Base-by-base conservation (phyloP, 2,329 filamentous ascomycete species). In the Botrytis paeoniae region DNA sequence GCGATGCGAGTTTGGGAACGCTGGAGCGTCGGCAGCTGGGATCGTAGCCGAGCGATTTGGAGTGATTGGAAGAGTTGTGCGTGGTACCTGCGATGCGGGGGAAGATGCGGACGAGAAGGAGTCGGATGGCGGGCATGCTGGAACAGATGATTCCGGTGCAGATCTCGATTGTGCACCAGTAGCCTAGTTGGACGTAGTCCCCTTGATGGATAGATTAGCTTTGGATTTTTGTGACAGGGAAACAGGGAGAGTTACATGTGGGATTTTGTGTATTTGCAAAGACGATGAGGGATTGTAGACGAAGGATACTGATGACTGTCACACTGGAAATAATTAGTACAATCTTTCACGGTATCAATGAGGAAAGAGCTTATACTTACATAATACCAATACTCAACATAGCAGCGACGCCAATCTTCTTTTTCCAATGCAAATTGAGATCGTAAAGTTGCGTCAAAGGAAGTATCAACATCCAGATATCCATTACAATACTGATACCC, bases 341-440 rank as follows among this genome's bases (percentile, higher is more conserved):
- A 2, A 18, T 57, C 2, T 29, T 9, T 29, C n/a, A 18, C 4
- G 14, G 18, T 7, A 37, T 29, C 22, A 35, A 37, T 9, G 14
- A 25, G 35, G 16, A 9, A 62, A 61, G 51, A 9, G 29, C 14
- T 48, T 54, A 48, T 41, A 74, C 75, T 74, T 70, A 78, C 72
- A 85, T 83, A 45, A 82, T 79, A 25, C 86, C 86, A 16, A 87
- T 81, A 59, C 83, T 81, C 73, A 88, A 87, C 85, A 88, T 87
- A 69, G 86, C 72, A 18, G 81, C 80, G 7, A 87, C 82, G 25
- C 84, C 81, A 43, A 84, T 66, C 80, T 85, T 88, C 79, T 85
- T 85, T 75, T 82, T 83, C 79, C 81, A 84, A 63, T 83, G 82
- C 39, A 87, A 74, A 3, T 83, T 82, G 1, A 88, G 81, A 0